phyloP scores from a whole-genome alignment of 495 filamentous ascomycete genomes.

The Penicillium desertorum region DNA sequence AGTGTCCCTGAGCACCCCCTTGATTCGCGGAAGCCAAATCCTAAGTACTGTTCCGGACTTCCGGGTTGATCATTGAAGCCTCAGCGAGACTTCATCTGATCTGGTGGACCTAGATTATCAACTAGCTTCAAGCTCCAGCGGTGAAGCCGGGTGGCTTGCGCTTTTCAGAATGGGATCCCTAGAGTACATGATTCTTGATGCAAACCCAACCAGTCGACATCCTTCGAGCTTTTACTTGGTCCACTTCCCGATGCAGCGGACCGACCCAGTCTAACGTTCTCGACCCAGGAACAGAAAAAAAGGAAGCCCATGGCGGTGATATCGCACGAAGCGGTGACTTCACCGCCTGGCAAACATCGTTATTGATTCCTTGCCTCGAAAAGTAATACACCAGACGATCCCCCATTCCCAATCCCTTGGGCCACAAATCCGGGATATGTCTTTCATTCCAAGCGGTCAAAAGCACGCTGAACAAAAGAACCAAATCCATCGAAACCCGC shows the following conservation, averaged over 20 bases:
- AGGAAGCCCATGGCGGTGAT: conserved; percentile 10
- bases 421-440: conserved; percentile 6
- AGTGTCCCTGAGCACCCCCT: conserved; percentile 10
- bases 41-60: conserved; percentile 9
- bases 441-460: conserved; percentile 22
- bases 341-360: conserved; percentile 20
- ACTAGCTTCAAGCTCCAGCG: conserved; percentile 12
- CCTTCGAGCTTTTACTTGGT: conserved; percentile 15
- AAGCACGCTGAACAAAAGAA: conserved; percentile 12
- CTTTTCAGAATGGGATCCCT: conserved; percentile 1
- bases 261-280: conserved; percentile 36
- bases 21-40: conserved; percentile 12
- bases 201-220: conserved; percentile 5
- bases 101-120: conserved; percentile 1
- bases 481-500: conserved; percentile 12
- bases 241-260: conserved; percentile 39
- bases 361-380: conserved; percentile 14
- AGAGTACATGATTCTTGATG: conserved; percentile 5
- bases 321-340: conserved; percentile 28
- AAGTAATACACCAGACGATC: conserved; percentile 13
- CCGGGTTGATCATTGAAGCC: conserved; percentile 28
- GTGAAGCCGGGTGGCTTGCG: conserved; percentile 20
- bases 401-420: conserved; percentile 34
- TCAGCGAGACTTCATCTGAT: conserved; percentile 18
- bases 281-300: conserved; percentile 26